Evolutionary conservation across 2,329 filamentous ascomycete genomes (phyloP).

Genomic region (Lecanosticta acicola): DNA sequence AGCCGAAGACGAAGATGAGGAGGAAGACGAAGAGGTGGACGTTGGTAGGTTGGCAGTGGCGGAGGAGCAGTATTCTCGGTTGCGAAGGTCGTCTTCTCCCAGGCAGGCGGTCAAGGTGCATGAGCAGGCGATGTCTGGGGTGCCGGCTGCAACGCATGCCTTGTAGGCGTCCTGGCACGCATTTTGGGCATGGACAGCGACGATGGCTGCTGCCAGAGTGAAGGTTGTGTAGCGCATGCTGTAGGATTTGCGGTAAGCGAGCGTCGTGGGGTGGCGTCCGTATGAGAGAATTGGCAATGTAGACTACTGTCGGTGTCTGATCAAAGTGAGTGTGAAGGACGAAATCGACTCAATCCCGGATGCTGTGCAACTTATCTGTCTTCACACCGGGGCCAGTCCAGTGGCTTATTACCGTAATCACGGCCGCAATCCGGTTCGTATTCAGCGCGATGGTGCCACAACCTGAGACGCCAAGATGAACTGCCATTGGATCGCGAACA

Average conservation of each 20-base stretch:
- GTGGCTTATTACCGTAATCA: no score
- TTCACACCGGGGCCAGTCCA: no score
- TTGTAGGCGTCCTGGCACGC: constrained; percentile 15
- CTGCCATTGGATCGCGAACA: no score
- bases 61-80: constrained; percentile 13
- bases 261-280: neutral
- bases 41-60: constrained; percentile 5
- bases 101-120: constrained; percentile 12
- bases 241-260: neutral
- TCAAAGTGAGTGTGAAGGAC: no score
- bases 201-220: constrained; percentile 11
- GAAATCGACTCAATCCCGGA: no score
- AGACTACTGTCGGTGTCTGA: no score
- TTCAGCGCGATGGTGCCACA: no score
- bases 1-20: neutral
- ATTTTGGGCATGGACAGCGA: constrained; percentile 6
- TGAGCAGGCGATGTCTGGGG: constrained; percentile 11
- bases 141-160: constrained; percentile 10
- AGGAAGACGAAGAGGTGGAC: constrained; percentile 2
- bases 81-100: constrained; percentile 13
- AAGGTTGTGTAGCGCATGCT: constrained; percentile 15
- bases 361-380: no score
- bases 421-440: no score
- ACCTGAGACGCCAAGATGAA: no score
- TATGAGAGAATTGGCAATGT: no score